Evolutionary conservation across 1,284 basidiomycete species (phyloP).

Genomic region (Uromyces viciae-fabae): DNA sequence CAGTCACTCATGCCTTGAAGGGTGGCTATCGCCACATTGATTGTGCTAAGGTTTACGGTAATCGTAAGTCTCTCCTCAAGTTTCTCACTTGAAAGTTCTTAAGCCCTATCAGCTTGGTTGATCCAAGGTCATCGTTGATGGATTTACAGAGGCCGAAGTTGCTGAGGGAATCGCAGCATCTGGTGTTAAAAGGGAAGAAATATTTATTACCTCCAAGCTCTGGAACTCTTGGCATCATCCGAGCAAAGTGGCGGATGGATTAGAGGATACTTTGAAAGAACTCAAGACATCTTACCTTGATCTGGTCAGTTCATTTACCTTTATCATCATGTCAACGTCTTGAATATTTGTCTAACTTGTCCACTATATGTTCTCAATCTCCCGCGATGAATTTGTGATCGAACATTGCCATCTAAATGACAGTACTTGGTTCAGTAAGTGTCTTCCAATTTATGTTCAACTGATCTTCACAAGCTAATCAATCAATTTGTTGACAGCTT

Average conservation of each 20-base stretch:
- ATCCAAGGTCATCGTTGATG: background rate
- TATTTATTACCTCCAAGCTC: conserved; percentile 58
- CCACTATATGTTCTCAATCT: background rate
- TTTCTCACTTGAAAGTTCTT: background rate
- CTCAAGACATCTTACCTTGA: conserved; percentile 56
- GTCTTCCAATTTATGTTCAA: background rate
- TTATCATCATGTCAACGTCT: background rate
- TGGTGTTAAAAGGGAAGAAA: conserved; percentile 57
- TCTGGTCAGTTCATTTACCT: conserved; percentile 50
- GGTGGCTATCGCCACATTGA: conserved; percentile 43
- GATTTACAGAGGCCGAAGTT: conserved; percentile 55
- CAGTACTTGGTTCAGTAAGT: conserved; percentile 30
- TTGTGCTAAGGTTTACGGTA: conserved; percentile 40
- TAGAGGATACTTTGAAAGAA: conserved; percentile 56
- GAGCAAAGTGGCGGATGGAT: conserved; percentile 53
- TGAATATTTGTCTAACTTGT: background rate
- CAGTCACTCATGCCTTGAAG: conserved; percentile 43
- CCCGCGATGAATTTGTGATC: no score
- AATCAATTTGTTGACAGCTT: conserved; percentile 45
- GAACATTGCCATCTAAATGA: background rate
- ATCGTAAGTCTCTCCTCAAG: conserved; percentile 18
- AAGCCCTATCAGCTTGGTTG: background rate
- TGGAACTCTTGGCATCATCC: conserved; percentile 55
- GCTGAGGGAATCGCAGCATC: conserved; percentile 58
- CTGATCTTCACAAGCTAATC: background rate